These are phyloP conservation scores for Penicillium sp. DNA, from an alignment of 2,329 filamentous ascomycete species.

Conservation along the genomic window DNA sequence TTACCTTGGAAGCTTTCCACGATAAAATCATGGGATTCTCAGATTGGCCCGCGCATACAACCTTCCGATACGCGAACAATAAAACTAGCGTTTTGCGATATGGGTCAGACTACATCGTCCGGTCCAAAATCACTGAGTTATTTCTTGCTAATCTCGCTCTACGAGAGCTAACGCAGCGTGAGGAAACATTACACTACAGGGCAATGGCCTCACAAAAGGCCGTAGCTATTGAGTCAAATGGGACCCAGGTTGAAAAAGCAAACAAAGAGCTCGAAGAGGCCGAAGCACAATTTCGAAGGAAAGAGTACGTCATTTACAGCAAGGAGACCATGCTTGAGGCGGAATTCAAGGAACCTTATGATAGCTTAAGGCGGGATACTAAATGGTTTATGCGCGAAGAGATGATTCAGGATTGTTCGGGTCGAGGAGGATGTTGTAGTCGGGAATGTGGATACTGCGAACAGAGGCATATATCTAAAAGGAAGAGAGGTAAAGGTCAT, in stretches of 20 bases:
- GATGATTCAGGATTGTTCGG: conserved; percentile 7
- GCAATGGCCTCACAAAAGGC: not conserved
- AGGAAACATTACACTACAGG: not conserved
- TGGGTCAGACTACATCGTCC: not conserved
- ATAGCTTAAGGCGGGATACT: conserved; percentile 3
- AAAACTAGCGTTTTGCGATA: not conserved
- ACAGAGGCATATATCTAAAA: no score
- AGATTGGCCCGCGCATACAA: not conserved
- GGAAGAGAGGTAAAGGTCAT: no score
- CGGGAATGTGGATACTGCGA: no score
- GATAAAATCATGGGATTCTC: not conserved
- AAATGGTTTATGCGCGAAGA: conserved; percentile 13
- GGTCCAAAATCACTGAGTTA: not conserved
- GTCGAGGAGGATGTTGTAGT: conserved; percentile 10
- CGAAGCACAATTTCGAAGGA: not conserved
- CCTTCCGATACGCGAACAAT: no score
- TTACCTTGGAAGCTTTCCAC: not conserved
- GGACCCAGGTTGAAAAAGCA: not conserved
- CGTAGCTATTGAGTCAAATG: not conserved
- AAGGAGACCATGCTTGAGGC: no score
- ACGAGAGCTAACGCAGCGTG: not conserved
- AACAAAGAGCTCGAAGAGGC: not conserved
- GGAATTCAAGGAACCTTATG: not conserved
- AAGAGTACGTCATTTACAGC: no score
- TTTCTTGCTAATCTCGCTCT: not conserved